Base-by-base conservation (phyloP, 2,329 filamentous ascomycete genomes). In the Bipolaris victoriae region DNA sequence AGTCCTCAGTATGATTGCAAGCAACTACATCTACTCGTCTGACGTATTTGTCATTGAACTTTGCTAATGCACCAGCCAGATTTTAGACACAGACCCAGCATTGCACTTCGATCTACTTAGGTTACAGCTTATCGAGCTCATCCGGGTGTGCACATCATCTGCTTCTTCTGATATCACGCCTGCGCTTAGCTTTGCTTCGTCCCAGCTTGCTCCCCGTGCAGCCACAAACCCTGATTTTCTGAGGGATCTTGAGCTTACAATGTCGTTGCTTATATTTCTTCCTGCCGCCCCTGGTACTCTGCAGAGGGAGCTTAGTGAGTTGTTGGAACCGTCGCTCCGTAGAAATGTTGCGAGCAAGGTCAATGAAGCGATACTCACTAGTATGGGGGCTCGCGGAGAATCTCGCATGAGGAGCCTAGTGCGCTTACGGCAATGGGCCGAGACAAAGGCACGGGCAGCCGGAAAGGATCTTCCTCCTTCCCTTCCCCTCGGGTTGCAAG, bases 61-160 rank as follows among this genome's bases (percentile, higher is more conserved):
- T 40, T 41, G 68, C 72, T 76, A 58, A 76, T 64, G 40, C 46
- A 11, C 18, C 31, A 39, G 20, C 49, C 70, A 99, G 95, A 91
- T 99, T 26, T 80, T 99, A 59, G 95, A 99, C 73, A 85, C 84
- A 59, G 86, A 98, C 70, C 86, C 90, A 1, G 84, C 89, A 2
- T 82, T 99, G 44, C 93, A 98, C 75, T 99, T 99, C 77, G 87
- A 91, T 1, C 82, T 99, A 4, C 82, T 99, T 45, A 89, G 94
- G 35, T 84, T 99, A 37, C 95, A 99, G 75, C 84, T 99, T 5
- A 90, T 99, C 54, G 95, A 99, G 79, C 83, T 98, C 51, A 99
- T 99, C 67, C 88, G 92, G 33, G 82, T 81, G 39, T 92, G 90
- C 77, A 91, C 86, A 53, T 81, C 84, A 10, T 82, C 82, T 37